Percentiles rank a stretch among this genome's conserved stretches.
Conservation (phyloP, 2,329 filamentous ascomycete genomes). For the Fusarium paranaense region DNA sequence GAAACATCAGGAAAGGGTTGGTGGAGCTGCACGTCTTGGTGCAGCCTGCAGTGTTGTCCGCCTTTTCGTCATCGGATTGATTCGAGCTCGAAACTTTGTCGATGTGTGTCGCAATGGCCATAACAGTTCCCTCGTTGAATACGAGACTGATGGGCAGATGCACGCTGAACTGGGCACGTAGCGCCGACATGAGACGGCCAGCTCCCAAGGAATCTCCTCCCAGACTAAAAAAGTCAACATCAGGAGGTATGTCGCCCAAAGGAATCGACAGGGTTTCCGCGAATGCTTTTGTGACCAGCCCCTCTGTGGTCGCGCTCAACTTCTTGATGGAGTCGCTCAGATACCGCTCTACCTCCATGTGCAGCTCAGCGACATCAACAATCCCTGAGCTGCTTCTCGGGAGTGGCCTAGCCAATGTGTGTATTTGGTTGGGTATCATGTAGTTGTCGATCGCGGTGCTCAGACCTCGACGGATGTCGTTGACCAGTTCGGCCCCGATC, state of each 20-base stretch:
- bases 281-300: constrained; percentile 57
- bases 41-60: constrained; percentile 48
- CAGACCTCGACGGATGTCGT: constrained; percentile 32
- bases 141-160: constrained; percentile 63
- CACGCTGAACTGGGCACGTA: constrained; percentile 62
- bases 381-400: constrained; percentile 46
- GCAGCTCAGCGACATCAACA: constrained; percentile 51
- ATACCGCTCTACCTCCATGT: constrained; percentile 46
- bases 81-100: constrained; percentile 44
- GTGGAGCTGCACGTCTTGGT: constrained; percentile 60
- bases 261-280: constrained; percentile 57
- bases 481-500: constrained; percentile 4
- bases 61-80: not conserved
- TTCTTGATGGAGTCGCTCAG: constrained; percentile 37
- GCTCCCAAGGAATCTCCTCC: constrained; percentile 67
- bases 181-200: constrained; percentile 61
- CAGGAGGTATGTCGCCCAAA: constrained; percentile 51
- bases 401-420: constrained; percentile 49
- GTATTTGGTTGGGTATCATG: constrained; percentile 54
- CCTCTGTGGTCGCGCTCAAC: constrained; percentile 46
- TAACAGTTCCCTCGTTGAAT: constrained; percentile 61
- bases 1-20: constrained; percentile 58
- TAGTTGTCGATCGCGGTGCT: constrained; percentile 44
- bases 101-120: constrained; percentile 53
- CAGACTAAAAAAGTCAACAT: constrained; percentile 63